Percentiles rank a stretch among this genome's conserved stretches.
Conservation (phyloP, 1,139 yeast species). For the Hansenula lynferdii region DNA sequence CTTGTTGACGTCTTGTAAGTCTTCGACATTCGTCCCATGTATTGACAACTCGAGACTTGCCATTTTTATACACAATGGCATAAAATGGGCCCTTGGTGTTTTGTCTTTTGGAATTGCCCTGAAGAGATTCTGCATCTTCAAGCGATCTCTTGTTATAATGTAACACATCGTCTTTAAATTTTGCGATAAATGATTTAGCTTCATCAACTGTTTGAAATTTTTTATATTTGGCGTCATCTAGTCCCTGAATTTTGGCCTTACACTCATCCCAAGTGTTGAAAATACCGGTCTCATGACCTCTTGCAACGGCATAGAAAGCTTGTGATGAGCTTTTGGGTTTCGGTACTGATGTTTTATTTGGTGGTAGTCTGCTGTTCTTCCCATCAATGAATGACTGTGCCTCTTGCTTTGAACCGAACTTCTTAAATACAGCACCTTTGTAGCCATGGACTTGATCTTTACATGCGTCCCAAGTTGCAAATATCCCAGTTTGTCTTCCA, state of each 20-base stretch:
- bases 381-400: conserved; percentile 36
- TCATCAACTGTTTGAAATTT: not conserved
- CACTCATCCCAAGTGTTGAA: not conserved
- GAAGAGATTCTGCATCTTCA: not conserved
- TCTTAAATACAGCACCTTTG: conserved; percentile 50
- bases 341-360: conserved; percentile 10
- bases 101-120: not conserved
- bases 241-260: not conserved
- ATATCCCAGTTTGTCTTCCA: conserved; percentile 53
- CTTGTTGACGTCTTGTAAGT: conserved; percentile 39
- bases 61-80: conserved; percentile 38
- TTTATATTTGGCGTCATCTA: not conserved
- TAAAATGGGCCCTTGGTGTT: conserved; percentile 13
- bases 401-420: conserved; percentile 39
- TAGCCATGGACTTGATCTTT: conserved; percentile 45
- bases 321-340: too few relatives aligned
- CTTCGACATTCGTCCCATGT: conserved; percentile 42
- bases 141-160: not conserved
- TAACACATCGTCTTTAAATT: too few relatives aligned
- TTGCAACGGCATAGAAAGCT: not conserved
- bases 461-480: conserved; percentile 46
- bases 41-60: conserved; percentile 30
- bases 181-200: not conserved
- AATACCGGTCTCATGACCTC: not conserved
- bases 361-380: not conserved